phyloP scores from a whole-genome alignment of 2,329 filamentous ascomycete species.

The Venturia oleaginea region DNA sequence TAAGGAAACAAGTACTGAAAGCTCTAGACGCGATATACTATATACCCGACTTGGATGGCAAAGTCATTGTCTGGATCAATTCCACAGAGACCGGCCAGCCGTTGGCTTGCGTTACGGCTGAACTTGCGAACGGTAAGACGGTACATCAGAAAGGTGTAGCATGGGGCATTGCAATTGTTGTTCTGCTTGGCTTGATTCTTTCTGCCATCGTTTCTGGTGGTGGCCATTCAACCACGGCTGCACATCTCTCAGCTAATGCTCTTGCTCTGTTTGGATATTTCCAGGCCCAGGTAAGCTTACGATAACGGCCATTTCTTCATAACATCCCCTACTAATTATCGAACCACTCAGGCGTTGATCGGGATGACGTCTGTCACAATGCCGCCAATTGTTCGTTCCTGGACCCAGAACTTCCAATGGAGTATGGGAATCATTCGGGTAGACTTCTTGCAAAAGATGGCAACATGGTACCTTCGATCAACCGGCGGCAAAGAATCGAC shows the following conservation, averaged over 20 bases:
- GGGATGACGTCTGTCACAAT: constrained; percentile 73
- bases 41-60: constrained; percentile 84
- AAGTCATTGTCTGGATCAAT: constrained; percentile 74
- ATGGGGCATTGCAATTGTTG: constrained; percentile 82
- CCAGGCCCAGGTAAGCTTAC: constrained; percentile 56
- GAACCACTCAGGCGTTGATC: constrained; percentile 32
- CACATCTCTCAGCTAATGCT: constrained; percentile 87
- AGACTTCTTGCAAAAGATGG: constrained; percentile 76
- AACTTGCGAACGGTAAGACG: constrained; percentile 83
- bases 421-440: constrained; percentile 91
- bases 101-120: constrained; percentile 79
- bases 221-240: constrained; percentile 86
- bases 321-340: background rate
- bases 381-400: constrained; percentile 79
- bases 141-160: constrained; percentile 82
- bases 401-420: constrained; percentile 98
- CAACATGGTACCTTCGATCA: constrained; percentile 91
- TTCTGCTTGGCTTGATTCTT: constrained; percentile 70
- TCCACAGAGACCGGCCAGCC: constrained; percentile 51
- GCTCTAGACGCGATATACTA: constrained; percentile 65
- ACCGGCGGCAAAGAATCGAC: constrained; percentile 80
- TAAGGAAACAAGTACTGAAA: background rate
- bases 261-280: constrained; percentile 93
- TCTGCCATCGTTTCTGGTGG: constrained; percentile 84
- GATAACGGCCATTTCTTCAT: background rate